phyloP scores from a whole-genome alignment of 371 early-diverging fungal species.

The Massospora cicadina region DNA sequence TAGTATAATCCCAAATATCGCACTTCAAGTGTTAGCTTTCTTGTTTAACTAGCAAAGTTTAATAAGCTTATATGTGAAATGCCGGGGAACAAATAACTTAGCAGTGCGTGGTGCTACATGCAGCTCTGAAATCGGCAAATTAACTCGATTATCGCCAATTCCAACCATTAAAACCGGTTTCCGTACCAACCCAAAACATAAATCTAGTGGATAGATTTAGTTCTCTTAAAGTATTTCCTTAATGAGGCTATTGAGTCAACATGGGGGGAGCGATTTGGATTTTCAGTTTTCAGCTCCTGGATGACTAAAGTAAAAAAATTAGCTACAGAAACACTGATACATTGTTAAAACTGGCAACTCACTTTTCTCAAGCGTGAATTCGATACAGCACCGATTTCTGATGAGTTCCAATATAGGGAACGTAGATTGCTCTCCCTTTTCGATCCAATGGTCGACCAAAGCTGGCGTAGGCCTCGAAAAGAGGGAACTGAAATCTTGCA shows the following conservation, averaged over 20 bases:
- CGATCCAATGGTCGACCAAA: conserved; percentile 55
- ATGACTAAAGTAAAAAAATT: background rate
- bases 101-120: too few relatives aligned
- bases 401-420: conserved; percentile 65
- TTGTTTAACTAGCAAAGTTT: too few relatives aligned
- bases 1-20: too few relatives aligned
- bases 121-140: too few relatives aligned
- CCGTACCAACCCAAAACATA: background rate
- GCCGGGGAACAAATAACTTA: too few relatives aligned
- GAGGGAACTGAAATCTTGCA: conserved; percentile 45
- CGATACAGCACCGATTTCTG: conserved; percentile 49
- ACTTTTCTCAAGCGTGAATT: conserved; percentile 43
- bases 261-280: background rate
- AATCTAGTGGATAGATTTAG: conserved; percentile 10
- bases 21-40: too few relatives aligned
- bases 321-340: background rate
- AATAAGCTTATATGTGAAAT: too few relatives aligned
- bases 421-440: conserved; percentile 63
- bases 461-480: conserved; percentile 57
- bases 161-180: too few relatives aligned
- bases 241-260: background rate
- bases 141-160: too few relatives aligned
- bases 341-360: background rate
- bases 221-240: conserved; percentile 5
- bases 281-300: background rate